A percentile compares a stretch with the other conserved stretches of the same genome.
Conservation (phyloP, 2,329 filamentous ascomycete species). For the Fusarium marasasianum region DNA sequence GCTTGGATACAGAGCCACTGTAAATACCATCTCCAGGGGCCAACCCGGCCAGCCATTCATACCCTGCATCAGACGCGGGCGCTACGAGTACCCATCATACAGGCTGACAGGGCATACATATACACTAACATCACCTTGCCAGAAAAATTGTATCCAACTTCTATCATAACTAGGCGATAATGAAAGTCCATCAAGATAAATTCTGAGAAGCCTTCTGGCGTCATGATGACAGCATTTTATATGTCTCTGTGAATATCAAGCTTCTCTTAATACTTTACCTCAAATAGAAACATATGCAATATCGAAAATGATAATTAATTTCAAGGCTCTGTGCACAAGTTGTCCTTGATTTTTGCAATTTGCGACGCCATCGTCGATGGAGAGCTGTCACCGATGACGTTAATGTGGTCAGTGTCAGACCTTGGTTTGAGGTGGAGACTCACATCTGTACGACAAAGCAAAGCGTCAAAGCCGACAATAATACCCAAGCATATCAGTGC, state of each 20-base stretch:
- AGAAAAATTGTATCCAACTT: background rate
- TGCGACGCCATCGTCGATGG: conserved; percentile 29
- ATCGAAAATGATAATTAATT: background rate
- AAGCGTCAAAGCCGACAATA: conserved; percentile 3
- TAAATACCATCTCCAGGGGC: conserved; percentile 3
- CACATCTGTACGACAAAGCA: background rate
- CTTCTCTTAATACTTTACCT: background rate
- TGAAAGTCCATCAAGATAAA: background rate
- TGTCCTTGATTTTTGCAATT: conserved; percentile 34
- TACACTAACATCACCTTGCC: conserved; percentile 15
- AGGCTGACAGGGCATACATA: background rate
- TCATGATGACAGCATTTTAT: conserved; percentile 14
- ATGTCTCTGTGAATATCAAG: background rate
- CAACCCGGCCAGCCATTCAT: background rate
- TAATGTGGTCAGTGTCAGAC: conserved; percentile 8
- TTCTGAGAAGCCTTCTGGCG: background rate
- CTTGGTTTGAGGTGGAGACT: conserved; percentile 26
- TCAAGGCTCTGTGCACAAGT: conserved; percentile 14
- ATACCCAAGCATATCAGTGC: background rate
- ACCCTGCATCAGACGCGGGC: background rate
- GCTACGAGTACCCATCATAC: conserved; percentile 3
- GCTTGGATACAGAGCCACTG: background rate
- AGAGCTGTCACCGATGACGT: conserved; percentile 32
- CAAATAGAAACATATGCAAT: conserved; percentile 9
- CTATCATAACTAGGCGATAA: conserved; percentile 5